These are phyloP conservation scores for Penicillium occitanis DNA, from an alignment of 2,329 filamentous ascomycete genomes.

Conservation along the genomic window DNA sequence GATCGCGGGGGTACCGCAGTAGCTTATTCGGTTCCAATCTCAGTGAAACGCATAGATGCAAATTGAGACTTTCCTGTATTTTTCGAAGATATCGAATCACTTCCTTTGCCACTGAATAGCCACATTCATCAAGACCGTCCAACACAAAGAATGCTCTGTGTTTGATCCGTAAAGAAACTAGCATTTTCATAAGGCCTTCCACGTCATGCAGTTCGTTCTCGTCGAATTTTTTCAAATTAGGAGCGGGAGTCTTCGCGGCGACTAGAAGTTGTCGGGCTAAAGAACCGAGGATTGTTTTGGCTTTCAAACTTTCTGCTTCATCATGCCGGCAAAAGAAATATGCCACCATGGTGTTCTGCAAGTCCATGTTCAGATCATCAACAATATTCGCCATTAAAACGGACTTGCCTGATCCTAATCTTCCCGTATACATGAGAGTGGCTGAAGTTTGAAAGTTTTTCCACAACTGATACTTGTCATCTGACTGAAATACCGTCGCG, in stretches of 20 bases:
- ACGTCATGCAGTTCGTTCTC: neutral
- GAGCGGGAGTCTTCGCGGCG: neutral
- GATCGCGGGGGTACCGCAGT: neutral
- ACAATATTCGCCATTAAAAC: conserved; percentile 49
- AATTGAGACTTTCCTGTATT: neutral
- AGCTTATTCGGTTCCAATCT: neutral
- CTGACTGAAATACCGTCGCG: conserved; percentile 22
- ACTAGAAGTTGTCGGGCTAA: conserved; percentile 38
- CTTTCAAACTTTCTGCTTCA: conserved; percentile 30
- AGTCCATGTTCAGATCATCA: conserved; percentile 35
- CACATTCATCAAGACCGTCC: conserved; percentile 15
- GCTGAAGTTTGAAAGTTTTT: conserved; percentile 26
- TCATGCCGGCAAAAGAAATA: conserved; percentile 41
- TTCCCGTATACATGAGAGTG: conserved; percentile 42
- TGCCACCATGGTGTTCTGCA: conserved; percentile 23
- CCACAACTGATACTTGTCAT: conserved; percentile 36
- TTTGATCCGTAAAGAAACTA: neutral
- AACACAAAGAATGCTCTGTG: neutral
- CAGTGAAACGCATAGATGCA: conserved; percentile 1
- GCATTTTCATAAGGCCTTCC: neutral
- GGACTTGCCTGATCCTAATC: conserved; percentile 49
- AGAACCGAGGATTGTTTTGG: conserved; percentile 34
- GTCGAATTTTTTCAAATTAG: neutral
- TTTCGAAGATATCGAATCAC: neutral
- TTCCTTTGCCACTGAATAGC: neutral